phyloP scores from a whole-genome alignment of 106 monocot species.

The Amphibolis antarctica region DNA sequence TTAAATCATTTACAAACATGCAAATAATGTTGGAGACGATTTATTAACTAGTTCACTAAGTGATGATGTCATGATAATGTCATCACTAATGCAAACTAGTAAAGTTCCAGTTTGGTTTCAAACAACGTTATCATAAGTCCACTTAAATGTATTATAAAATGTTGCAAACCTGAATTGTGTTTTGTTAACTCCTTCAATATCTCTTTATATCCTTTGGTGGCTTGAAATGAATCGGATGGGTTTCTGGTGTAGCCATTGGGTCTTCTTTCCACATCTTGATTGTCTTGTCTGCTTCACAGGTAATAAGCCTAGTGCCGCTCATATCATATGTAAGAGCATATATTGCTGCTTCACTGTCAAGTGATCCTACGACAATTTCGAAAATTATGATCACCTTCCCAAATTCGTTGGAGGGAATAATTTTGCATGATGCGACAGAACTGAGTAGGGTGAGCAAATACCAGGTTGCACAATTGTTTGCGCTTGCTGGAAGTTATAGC shows the following conservation, averaged over 20 bases:
- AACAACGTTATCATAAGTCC: too few relatives aligned
- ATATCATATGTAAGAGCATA: conserved; percentile 79
- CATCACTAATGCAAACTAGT: too few relatives aligned
- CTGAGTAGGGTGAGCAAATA: conserved; percentile 8
- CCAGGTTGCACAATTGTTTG: conserved; percentile 99
- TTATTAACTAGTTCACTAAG: too few relatives aligned
- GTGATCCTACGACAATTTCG: conserved; percentile 38
- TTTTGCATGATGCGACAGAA: not conserved
- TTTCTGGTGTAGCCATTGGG: conserved; percentile 61
- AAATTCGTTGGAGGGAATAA: not conserved
- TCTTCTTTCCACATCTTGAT: conserved; percentile 99
- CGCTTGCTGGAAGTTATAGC: conserved; percentile 80
- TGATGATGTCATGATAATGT: too few relatives aligned
- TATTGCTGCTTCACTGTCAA: conserved; percentile 93
- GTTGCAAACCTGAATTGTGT: not conserved
- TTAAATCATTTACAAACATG: too few relatives aligned
- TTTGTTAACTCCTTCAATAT: conserved; percentile 24
- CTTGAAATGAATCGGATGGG: conserved; percentile 79
- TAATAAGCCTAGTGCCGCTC: conserved; percentile 74
- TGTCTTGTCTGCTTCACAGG: conserved; percentile 91
- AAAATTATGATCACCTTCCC: not conserved
- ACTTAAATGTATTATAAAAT: too few relatives aligned
- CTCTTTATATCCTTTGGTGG: conserved; percentile 70
- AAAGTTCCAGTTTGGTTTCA: too few relatives aligned
- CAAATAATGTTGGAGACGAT: too few relatives aligned